A percentile compares a stretch with the other conserved stretches of the same genome.
Evolutionary conservation across 148 eudicot species (phyloP).

Genomic region (Camellia sinensis): DNA sequence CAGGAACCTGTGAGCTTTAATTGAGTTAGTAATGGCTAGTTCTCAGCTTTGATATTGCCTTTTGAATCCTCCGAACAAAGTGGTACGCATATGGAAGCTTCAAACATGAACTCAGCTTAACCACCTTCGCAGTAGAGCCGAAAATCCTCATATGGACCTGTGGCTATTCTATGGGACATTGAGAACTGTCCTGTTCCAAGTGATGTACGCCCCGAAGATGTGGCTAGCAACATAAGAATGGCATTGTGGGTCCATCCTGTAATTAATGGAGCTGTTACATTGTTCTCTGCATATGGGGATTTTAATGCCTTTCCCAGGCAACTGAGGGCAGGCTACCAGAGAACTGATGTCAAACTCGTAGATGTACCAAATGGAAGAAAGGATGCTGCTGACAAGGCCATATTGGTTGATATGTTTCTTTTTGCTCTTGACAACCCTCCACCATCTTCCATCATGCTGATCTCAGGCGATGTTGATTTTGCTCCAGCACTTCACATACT

Average conservation of each 20-base stretch:
- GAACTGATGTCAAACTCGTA: conserved; percentile 83
- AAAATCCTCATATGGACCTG: conserved; percentile 47
- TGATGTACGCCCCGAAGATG: conserved; percentile 86
- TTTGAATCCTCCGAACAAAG: conserved; percentile 5
- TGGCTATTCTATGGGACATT: conserved; percentile 93
- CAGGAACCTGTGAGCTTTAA: neutral
- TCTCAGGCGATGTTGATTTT: conserved; percentile 95
- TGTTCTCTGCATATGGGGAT: conserved; percentile 89
- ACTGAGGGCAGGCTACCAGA: conserved; percentile 86
- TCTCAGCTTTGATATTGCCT: neutral
- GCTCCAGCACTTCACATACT: conserved; percentile 89
- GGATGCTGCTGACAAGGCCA: conserved; percentile 97
- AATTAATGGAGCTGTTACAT: conserved; percentile 67
- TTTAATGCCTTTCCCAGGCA: conserved; percentile 84
- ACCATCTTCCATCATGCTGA: conserved; percentile 83
- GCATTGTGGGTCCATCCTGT: conserved; percentile 81
- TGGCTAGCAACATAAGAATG: conserved; percentile 88
- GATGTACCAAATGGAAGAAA: conserved; percentile 95
- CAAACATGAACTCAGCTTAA: conserved; percentile 26
- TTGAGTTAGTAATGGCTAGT: neutral
- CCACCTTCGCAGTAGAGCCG: conserved; percentile 32
- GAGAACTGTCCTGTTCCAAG: conserved; percentile 94
- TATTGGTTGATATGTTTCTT: conserved; percentile 91
- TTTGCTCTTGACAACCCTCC: conserved; percentile 93
- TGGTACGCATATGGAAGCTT: conserved; percentile 21